These are phyloP conservation scores for Saccharomycopsis malanga DNA, from an alignment of 805 yeast genomes.

Conservation along the genomic window DNA sequence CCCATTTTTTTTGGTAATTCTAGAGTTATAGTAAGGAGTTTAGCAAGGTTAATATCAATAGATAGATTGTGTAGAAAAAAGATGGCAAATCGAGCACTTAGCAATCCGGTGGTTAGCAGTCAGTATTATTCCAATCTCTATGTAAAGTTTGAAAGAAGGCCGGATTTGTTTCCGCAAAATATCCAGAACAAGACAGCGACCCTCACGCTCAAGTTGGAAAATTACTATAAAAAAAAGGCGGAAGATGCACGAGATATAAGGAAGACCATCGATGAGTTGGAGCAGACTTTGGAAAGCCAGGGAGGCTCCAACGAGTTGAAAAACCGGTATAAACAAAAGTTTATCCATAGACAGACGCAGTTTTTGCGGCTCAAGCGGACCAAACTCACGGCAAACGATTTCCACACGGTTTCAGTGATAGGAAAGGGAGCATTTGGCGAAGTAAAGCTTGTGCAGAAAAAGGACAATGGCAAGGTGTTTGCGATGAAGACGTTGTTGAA, in stretches of 20 bases:
- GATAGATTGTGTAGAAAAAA: no score
- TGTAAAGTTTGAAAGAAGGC: constrained; percentile 75
- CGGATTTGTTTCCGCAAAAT: constrained; percentile 62
- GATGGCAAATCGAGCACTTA: no score
- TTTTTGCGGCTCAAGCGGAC: constrained; percentile 81
- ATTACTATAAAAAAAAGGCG: constrained; percentile 78
- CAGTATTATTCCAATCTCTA: constrained; percentile 28
- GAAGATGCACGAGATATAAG: constrained; percentile 92
- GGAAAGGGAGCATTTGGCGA: constrained; percentile 99
- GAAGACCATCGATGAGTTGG: constrained; percentile 84
- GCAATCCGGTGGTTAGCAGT: constrained; percentile 5
- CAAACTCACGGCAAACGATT: constrained; percentile 73
- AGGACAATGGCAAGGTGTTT: constrained; percentile 84
- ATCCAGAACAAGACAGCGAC: constrained; percentile 83
- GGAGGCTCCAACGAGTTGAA: constrained; percentile 80
- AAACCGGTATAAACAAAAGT: constrained; percentile 68
- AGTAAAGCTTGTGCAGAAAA: constrained; percentile 88
- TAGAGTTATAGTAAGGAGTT: no score
- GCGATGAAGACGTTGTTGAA: constrained; percentile 92
- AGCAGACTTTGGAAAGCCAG: constrained; percentile 57
- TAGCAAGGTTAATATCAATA: no score
- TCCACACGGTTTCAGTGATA: constrained; percentile 74
- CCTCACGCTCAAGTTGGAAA: constrained; percentile 73
- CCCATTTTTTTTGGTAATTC: no score
- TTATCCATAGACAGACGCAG: constrained; percentile 86